These are phyloP conservation scores for Zychaea mexicana DNA, from an alignment of 371 early-diverging fungal species.

Conservation along the genomic window DNA sequence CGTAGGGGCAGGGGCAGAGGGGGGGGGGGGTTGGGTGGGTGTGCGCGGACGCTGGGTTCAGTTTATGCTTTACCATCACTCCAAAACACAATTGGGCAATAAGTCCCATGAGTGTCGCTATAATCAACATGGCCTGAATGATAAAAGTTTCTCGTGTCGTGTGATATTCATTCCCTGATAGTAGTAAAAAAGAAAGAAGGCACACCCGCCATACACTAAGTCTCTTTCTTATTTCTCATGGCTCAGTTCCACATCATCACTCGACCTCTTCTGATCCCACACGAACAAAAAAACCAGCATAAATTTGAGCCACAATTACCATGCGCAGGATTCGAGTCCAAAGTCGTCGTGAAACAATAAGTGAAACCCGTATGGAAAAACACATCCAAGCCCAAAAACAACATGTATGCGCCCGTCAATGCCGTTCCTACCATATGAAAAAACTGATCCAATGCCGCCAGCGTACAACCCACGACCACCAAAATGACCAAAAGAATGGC, in stretches of 20 bases:
- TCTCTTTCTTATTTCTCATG: too few relatives aligned
- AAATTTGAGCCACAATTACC: slow-evolving; percentile 12
- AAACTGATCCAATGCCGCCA: slow-evolving; percentile 54
- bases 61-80: background rate
- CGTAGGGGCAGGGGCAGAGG: too few relatives aligned
- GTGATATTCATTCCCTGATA: slow-evolving; percentile 16
- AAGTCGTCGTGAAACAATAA: slow-evolving; percentile 30
- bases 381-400: slow-evolving; percentile 77
- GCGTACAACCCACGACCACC: slow-evolving; percentile 52
- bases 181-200: too few relatives aligned
- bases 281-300: background rate
- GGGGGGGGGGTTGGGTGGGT: too few relatives aligned
- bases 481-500: slow-evolving; percentile 66
- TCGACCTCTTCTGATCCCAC: background rate
- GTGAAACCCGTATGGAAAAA: slow-evolving; percentile 76
- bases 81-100: slow-evolving; percentile 15
- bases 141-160: slow-evolving; percentile 26
- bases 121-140: slow-evolving; percentile 30
- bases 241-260: background rate
- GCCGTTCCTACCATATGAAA: slow-evolving; percentile 68
- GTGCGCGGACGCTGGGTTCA: too few relatives aligned
- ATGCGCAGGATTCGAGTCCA: slow-evolving; percentile 34
- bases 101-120: slow-evolving; percentile 20
- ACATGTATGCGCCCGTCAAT: slow-evolving; percentile 68
- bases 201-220: too few relatives aligned